Evolutionary conservation across 768 basidiomycete species (phyloP), one percentile per base, ranked within the genome.

Genomic region (Russula vinacea): DNA sequence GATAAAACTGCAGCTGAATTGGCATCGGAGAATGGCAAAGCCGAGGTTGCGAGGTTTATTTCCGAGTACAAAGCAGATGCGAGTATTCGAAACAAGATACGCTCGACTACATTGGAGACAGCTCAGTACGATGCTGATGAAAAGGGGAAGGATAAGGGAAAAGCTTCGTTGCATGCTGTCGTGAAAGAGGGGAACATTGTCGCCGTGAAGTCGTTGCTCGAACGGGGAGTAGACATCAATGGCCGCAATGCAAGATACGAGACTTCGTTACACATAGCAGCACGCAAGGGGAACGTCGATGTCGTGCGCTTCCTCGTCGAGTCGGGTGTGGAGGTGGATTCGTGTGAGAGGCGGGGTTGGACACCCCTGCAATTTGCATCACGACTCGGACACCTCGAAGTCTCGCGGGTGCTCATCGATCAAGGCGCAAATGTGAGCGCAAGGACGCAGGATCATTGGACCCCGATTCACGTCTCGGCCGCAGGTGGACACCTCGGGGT

Each of bases 251-350:
- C 14, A 13, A 19, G 5, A 1, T 5, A 47, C 16, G 5, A 32
- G 42, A 60, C 63, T 3, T 24, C 53, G 1, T 37, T 64, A 14
- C 8, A 24, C 17, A 19, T 16, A 13, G 63, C 58, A 4, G 42
- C 58, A 8, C 11, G 0, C 7, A 8, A 40, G 3, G 63, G 63
- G 22, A 35, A 40, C 4, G 3, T 50, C 11, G 52, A 64, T 0
- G 47, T 54, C 14, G 59, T 39, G 13, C 26, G 44, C n/a, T 37
- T 39, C 9, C 52, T 64, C 5, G 14, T 64, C 35, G 58, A 54
- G 17, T n/a, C n/a, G 11, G 44, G 35, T 4, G 63, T 59, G 17
- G 45, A 47, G 17, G 56, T 63, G n/a, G 56, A 58, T 32, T 9
- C 33, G 7, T 24, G 54, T 2, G 45, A 56, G 32, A 7, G 1